These are phyloP conservation scores for Chloris gayana DNA, from an alignment of 176 grass and related monocot species.

Conservation along the genomic window DNA sequence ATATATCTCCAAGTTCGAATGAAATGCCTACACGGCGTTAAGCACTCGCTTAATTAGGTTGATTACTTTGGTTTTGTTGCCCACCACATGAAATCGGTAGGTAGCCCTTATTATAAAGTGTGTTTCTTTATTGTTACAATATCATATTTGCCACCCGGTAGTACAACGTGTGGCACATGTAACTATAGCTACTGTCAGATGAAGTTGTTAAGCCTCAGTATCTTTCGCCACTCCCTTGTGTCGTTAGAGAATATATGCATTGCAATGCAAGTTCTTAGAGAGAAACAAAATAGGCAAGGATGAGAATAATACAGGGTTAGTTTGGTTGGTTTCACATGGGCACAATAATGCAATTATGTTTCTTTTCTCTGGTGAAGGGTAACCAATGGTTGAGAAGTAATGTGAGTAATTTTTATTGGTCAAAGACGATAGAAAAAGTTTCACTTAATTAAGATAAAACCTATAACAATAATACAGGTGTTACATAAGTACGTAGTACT, in stretches of 20 bases:
- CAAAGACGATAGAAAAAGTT: too few relatives aligned
- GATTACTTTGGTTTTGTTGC: not conserved
- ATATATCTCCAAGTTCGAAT: not conserved
- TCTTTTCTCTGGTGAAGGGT: not conserved
- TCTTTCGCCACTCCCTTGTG: not conserved
- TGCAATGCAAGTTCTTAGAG: not conserved
- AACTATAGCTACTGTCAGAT: not conserved
- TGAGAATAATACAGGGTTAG: not conserved
- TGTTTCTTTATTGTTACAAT: not conserved
- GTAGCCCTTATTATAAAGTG: not conserved
- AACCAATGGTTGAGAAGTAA: not conserved
- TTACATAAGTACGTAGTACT: too few relatives aligned
- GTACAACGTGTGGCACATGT: not conserved
- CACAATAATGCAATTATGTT: not conserved
- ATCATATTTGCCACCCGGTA: not conserved
- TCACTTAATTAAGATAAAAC: too few relatives aligned
- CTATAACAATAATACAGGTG: too few relatives aligned
- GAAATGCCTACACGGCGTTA: not conserved
- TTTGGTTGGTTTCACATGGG: not conserved
- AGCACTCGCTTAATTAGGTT: not conserved
- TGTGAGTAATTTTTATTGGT: not conserved
- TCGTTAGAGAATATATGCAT: not conserved
- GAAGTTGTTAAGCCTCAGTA: not conserved
- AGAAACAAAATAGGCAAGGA: not conserved
- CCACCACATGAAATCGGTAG: not conserved